Evolutionary conservation across 2,329 filamentous ascomycete species (phyloP).

Genomic region (Bipolaris gigantea): DNA sequence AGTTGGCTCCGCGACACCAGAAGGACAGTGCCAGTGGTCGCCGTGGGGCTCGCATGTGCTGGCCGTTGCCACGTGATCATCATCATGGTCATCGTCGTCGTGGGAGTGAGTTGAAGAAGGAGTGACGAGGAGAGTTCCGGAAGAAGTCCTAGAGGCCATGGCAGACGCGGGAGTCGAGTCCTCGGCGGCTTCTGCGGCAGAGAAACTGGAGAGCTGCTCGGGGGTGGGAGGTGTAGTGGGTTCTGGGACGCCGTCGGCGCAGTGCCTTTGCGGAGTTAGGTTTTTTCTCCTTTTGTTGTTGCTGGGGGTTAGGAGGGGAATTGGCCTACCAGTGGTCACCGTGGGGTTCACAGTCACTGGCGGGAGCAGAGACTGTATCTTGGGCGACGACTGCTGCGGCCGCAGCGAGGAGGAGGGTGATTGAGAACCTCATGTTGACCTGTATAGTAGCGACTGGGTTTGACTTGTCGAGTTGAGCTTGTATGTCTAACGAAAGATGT

Average conservation of each 20-base stretch:
- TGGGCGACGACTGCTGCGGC: constrained; percentile 22
- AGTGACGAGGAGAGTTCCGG: constrained; percentile 4
- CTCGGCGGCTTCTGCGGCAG: constrained; percentile 5
- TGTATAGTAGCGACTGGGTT: constrained; percentile 1
- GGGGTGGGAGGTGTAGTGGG: constrained; percentile 10
- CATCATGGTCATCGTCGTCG: constrained; percentile 24
- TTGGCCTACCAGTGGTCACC: constrained; percentile 28
- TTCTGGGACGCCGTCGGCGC: constrained; percentile 12
- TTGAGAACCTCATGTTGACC: constrained; percentile 24
- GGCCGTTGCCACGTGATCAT: constrained; percentile 28
- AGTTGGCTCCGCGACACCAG: constrained; percentile 31
- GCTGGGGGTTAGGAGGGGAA: neutral
- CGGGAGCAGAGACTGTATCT: constrained; percentile 13
- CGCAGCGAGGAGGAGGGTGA: constrained; percentile 16
- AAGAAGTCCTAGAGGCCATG: constrained; percentile 1
- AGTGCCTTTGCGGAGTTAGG: constrained; percentile 10
- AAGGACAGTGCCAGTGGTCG: constrained; percentile 35
- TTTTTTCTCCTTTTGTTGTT: neutral
- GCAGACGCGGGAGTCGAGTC: neutral
- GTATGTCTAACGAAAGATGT: neutral
- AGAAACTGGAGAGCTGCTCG: constrained; percentile 7
- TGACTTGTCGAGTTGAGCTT: constrained; percentile 2
- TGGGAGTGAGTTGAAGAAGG: constrained; percentile 2
- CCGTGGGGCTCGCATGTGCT: constrained; percentile 32
- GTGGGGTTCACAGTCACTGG: constrained; percentile 25